Evolutionary conservation across 495 filamentous ascomycete genomes (phyloP).

Genomic region (Hypoxylon fragiforme): DNA sequence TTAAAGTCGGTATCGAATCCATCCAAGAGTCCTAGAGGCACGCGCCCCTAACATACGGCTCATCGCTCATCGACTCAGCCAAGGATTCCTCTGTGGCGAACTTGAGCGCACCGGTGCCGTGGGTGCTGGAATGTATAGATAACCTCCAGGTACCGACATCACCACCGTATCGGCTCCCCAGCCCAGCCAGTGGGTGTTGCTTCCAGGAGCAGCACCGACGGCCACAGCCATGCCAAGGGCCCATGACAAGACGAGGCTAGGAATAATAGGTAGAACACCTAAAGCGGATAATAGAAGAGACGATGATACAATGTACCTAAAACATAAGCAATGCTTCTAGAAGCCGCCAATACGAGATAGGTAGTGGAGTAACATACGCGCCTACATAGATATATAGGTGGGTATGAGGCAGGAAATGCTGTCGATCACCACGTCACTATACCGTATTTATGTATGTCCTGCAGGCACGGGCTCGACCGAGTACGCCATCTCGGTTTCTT

Average conservation of each 20-base stretch:
- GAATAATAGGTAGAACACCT: constrained; percentile 46
- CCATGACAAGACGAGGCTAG: constrained; percentile 58
- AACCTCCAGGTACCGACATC: constrained; percentile 47
- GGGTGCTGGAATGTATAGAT: constrained; percentile 45
- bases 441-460: no score
- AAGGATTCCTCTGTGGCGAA: constrained; percentile 35
- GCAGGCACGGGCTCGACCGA: no score
- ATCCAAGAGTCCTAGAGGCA: constrained; percentile 40
- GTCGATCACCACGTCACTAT: no score
- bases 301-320: constrained; percentile 58
- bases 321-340: no score
- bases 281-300: constrained; percentile 49
- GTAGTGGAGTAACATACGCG: no score
- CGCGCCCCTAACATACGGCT: constrained; percentile 55
- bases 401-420: no score
- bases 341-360: no score
- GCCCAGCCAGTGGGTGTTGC: constrained; percentile 50
- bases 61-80: constrained; percentile 35
- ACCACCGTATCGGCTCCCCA: constrained; percentile 52
- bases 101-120: constrained; percentile 24
- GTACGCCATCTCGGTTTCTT: no score
- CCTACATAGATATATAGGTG: no score
- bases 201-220: constrained; percentile 56
- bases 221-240: no score
- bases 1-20: constrained; percentile 33